Base-by-base conservation (phyloP, 257 asterid species). In the Capsicum baccatum region DNA sequence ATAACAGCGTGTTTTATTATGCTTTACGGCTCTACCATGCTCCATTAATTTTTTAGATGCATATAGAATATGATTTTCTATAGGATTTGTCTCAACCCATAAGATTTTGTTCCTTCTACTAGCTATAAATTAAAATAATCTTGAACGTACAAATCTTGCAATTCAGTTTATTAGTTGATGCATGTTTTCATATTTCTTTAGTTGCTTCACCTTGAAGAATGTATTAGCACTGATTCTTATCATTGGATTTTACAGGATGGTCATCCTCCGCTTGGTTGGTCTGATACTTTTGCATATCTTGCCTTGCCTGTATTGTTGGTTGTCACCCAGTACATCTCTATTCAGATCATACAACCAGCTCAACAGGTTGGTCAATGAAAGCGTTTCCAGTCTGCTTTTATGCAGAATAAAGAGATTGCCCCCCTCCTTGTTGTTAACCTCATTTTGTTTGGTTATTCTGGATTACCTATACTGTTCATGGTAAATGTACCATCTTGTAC, bases 181-280 rank as follows among this genome's bases (percentile, higher is more conserved):
- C 1, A 50, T 64, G 47, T 19, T 78, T 71, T 10, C 19, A 21
- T 26, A 54, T 54, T 78, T 54, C 48, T 54, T 35, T 78, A 78
- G 64, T 78, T 26, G 26, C 81, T 54, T 78, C 81, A 74, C 81
- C 47, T 13, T 74, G 81, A 52, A 74, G 81, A 74, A 74, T 21
- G 81, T 14, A 35, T 21, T 52, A 13, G 47, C n/a, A 21, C 47
- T 83, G 80, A 50, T 33, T 83, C 63, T 83, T 68, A 68, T 54
- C 16, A 6, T 83, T 57, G 80, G 9, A 68, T 83, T 82, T 73
- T 33, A 52, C 90, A 96, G 99, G 98, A 96, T 88, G 99, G 99
- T 66, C 99, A 94, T 83, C 99, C 99, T 79, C 97, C 99, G 15
- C 98, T 96, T 80, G 99, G 98, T 83, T 94, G 98, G 99, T 85